phyloP scores from a whole-genome alignment of 2,329 filamentous ascomycete species.

The Cladosporium sp. region DNA sequence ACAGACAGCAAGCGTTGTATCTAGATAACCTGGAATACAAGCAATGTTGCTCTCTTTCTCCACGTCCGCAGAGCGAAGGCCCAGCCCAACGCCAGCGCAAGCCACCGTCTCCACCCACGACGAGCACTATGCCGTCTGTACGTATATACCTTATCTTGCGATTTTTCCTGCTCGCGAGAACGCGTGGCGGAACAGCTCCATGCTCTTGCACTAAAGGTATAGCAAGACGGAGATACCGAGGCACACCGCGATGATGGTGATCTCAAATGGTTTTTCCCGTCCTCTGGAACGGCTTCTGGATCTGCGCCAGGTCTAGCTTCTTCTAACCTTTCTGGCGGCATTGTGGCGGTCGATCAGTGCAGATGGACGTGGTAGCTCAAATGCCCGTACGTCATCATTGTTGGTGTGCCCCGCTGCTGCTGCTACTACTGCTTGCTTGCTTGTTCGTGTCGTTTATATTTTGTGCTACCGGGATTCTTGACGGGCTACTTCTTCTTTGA shows the following conservation, averaged over 20 bases:
- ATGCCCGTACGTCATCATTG: not conserved
- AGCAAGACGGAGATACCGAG: not conserved
- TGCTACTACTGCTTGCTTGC: not conserved
- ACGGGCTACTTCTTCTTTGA: not conserved
- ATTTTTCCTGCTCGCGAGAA: not conserved
- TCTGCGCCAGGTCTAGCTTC: slow-evolving; percentile 11
- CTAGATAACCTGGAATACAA: not conserved
- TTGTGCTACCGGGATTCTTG: not conserved
- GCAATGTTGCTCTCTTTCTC: not conserved
- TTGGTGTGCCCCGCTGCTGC: not conserved
- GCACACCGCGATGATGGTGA: not conserved
- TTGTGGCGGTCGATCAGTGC: slow-evolving; percentile 5
- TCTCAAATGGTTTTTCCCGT: not conserved
- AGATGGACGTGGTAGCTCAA: not conserved
- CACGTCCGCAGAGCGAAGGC: not conserved
- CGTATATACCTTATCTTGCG: no score
- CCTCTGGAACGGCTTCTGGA: not conserved
- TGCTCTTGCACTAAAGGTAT: not conserved
- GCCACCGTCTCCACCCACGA: not conserved
- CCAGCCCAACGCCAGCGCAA: not conserved
- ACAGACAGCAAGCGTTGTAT: not conserved
- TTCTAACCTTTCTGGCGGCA: slow-evolving; percentile 1
- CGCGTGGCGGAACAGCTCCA: not conserved
- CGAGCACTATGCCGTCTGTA: not conserved
- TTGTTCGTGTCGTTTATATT: not conserved